Evolutionary conservation across 176 grass and related monocot genomes (phyloP), one percentile per base, ranked within the genome.

Genomic region (Pharus latifolius): DNA sequence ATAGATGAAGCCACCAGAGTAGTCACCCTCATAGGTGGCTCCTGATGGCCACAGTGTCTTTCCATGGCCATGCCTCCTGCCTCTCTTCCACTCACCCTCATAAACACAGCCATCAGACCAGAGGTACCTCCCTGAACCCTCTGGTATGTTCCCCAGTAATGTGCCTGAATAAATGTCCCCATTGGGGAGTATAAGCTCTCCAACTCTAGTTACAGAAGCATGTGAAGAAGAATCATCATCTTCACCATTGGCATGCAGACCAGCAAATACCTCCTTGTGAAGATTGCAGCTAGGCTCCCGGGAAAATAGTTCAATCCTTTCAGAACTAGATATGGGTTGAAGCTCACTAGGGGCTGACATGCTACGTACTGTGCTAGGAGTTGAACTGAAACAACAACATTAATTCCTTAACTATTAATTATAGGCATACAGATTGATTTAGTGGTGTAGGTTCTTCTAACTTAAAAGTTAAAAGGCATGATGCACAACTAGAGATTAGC

Each of bases 101-200:
- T 99, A 99, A 11, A 57, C 66, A 56, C 84, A 88, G 49, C 89
- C 87, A 74, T 99, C 90, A 12, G 84, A 67, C 95, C 95, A 99
- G 33, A 60, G 38, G 23, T 91, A 99, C 43, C 65, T 74, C 19
- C 95, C 95, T 13, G 90, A 88, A 47, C 90, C 95, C 56, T 99
- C 87, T 5, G 95, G 90, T 20, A 79, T 78, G 68, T 65, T 88
- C 12, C 90, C 87, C 78, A 84, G 18, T 40, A 94, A 49, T 19
- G 89, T 86, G 9, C 95, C 95, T 1, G 67, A 81, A 79, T 94
- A 99, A 59, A 13, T 25, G 25, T 99, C 95, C 3, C 87, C 87
- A 6, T 88, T 94, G 2, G 78, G 76, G 74, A 94, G 79, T 56
- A 79, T 73, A 49, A 91, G 38, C 22, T 88, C 64, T 26, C 78